These are phyloP conservation scores for Limnomonas spitsbergensis DNA, from an alignment of 139 green algal genomes.

Conservation along the genomic window DNA sequence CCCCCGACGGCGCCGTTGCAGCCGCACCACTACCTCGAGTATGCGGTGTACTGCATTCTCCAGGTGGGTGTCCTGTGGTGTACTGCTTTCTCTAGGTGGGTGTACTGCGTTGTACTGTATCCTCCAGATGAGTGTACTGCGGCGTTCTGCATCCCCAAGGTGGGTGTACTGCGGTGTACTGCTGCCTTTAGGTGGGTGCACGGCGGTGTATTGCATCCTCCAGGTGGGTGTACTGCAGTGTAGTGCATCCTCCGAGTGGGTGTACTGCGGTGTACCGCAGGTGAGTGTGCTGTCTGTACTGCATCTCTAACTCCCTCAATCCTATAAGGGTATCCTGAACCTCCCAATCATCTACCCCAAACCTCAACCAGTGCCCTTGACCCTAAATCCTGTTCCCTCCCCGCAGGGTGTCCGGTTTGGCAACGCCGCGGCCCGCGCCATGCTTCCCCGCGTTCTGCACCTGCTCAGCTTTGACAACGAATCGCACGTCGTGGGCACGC, in stretches of 20 bases:
- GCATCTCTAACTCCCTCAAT: too few relatives aligned
- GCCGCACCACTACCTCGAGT: constrained; percentile 71
- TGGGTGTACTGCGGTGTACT: constrained; percentile 19
- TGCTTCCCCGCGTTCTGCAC: constrained; percentile 81
- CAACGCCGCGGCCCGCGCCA: constrained; percentile 47
- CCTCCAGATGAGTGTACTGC: too few relatives aligned
- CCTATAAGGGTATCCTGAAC: too few relatives aligned
- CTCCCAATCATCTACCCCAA: too few relatives aligned
- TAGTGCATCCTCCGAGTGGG: constrained; percentile 8
- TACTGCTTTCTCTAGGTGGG: constrained; percentile 10
- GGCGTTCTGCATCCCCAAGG: too few relatives aligned
- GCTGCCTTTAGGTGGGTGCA: too few relatives aligned
- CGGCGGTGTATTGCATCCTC: constrained; percentile 80
- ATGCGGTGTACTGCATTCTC: constrained; percentile 79
- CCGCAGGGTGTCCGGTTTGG: constrained; percentile 62
- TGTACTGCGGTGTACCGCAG: too few relatives aligned
- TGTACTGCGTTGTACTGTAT: too few relatives aligned
- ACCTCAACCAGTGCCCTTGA: too few relatives aligned
- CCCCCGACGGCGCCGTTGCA: background rate
- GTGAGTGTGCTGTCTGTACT: too few relatives aligned
- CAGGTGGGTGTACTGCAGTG: constrained; percentile 30
- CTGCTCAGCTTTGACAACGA: constrained; percentile 86
- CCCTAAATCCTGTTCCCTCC: too few relatives aligned
- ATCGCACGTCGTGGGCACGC: constrained; percentile 12
- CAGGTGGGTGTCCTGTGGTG: constrained; percentile 31